Percentiles rank a stretch among this genome's conserved stretches.
phyloP scores from a whole-genome alignment of 371 early-diverging fungal genomes.

The Syncephalastrum sp. region DNA sequence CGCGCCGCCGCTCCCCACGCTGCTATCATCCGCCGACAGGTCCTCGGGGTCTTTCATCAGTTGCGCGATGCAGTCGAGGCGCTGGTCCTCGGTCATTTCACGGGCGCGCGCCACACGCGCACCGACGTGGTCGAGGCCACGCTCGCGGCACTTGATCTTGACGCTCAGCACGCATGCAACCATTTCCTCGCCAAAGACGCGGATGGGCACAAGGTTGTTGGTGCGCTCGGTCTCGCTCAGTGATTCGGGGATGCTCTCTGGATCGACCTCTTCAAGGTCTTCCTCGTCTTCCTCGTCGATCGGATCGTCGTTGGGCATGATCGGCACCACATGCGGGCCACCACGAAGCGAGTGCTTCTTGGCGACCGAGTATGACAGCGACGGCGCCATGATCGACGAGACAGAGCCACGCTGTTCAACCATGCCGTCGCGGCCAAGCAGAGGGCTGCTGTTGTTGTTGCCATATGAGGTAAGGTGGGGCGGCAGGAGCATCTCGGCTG shows the following conservation, averaged over 20 bases:
- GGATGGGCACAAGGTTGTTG: slow-evolving; percentile 48
- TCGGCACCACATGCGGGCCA: slow-evolving; percentile 14
- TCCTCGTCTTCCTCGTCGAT: slow-evolving; percentile 7
- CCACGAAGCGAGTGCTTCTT: slow-evolving; percentile 16
- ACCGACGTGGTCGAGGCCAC: slow-evolving; percentile 44
- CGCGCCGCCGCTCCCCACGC: not conserved
- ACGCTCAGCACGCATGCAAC: slow-evolving; percentile 52
- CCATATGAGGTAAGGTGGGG: slow-evolving; percentile 25
- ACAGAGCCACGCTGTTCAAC: slow-evolving; percentile 13
- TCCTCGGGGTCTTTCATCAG: slow-evolving; percentile 8
- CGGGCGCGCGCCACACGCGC: slow-evolving; percentile 28
- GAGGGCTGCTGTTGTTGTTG: slow-evolving; percentile 7
- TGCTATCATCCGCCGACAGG: slow-evolving; percentile 10
- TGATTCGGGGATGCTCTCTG: slow-evolving; percentile 45
- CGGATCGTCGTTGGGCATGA: not conserved
- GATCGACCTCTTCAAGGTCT: slow-evolving; percentile 12
- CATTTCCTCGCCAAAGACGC: slow-evolving; percentile 47
- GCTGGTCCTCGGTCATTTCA: slow-evolving; percentile 15
- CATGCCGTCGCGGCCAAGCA: slow-evolving; percentile 6
- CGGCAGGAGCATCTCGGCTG: slow-evolving; percentile 21
- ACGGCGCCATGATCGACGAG: slow-evolving; percentile 10
- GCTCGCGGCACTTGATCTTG: slow-evolving; percentile 51
- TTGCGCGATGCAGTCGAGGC: slow-evolving; percentile 11
- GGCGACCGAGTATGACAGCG: slow-evolving; percentile 18
- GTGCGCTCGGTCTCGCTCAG: slow-evolving; percentile 52